Conservation (phyloP, 78 protist genomes). For the Monocercomonoides exilis region DNA sequence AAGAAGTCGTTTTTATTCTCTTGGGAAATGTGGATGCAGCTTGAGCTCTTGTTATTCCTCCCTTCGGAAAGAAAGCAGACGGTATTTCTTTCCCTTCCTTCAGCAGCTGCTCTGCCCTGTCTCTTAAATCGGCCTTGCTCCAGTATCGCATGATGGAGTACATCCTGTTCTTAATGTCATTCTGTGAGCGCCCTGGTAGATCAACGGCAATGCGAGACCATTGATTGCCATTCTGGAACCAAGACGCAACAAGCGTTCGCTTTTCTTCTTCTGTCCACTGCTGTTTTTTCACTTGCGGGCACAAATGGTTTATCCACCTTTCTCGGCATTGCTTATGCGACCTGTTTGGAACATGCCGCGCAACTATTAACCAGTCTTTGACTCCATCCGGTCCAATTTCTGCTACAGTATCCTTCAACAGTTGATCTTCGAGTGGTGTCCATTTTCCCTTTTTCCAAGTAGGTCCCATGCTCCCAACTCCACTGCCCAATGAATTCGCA, state of each 20-base stretch:
- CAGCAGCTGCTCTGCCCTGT: not conserved
- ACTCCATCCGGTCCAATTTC: conserved; percentile 44
- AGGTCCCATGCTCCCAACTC: no score
- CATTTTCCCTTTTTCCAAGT: conserved; percentile 13
- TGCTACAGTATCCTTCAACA: not conserved
- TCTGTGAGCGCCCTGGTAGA: conserved; percentile 44
- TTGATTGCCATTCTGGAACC: conserved; percentile 12
- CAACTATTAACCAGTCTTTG: conserved; percentile 71
- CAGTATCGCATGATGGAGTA: conserved; percentile 23
- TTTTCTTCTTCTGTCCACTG: conserved; percentile 36
- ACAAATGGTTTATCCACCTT: conserved; percentile 47
- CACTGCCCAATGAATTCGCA: no score
- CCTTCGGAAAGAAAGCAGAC: not conserved
- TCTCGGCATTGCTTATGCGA: conserved; percentile 78
- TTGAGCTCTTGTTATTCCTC: no score
- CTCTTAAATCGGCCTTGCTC: not conserved
- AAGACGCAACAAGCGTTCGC: not conserved
- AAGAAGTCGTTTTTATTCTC: no score
- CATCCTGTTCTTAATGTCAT: conserved; percentile 45
- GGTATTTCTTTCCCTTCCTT: not conserved
- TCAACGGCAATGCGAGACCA: conserved; percentile 39
- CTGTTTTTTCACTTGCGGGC: conserved; percentile 13
- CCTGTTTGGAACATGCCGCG: conserved; percentile 56
- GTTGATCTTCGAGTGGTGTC: conserved; percentile 3
- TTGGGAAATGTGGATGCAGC: no score